phyloP scores from a whole-genome alignment of 805 yeast species.

The Saturnispora sekii region DNA sequence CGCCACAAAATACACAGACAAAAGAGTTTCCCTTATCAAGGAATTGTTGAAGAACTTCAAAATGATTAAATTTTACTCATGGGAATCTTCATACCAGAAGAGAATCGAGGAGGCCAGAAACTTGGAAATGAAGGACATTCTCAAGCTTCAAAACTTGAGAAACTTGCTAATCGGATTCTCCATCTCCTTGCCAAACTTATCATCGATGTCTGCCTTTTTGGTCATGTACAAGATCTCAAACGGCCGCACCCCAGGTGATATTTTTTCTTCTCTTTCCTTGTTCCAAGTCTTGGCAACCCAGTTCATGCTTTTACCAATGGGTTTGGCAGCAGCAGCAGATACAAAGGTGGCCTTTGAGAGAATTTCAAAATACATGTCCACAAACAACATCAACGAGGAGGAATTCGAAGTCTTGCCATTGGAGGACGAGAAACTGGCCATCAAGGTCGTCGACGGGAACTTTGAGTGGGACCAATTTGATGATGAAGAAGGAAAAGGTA shows the following conservation, averaged over 20 bases:
- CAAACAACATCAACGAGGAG: slow-evolving; percentile 30
- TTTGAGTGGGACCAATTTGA: slow-evolving; percentile 59
- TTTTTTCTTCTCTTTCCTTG: slow-evolving; percentile 61
- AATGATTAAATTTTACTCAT: slow-evolving; percentile 76
- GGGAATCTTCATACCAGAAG: slow-evolving; percentile 73
- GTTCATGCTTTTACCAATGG: slow-evolving; percentile 60
- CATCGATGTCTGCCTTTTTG: slow-evolving; percentile 54
- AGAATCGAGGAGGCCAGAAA: slow-evolving; percentile 46
- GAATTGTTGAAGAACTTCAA: slow-evolving; percentile 74
- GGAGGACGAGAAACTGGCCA: slow-evolving; percentile 28
- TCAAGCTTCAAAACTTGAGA: slow-evolving; percentile 54
- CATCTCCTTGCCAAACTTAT: slow-evolving; percentile 49
- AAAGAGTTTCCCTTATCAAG: slow-evolving; percentile 64
- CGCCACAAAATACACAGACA: slow-evolving; percentile 60
- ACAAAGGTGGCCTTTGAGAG: slow-evolving; percentile 52
- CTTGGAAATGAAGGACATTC: slow-evolving; percentile 51
- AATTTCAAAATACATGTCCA: slow-evolving; percentile 41
- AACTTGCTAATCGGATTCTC: slow-evolving; percentile 50
- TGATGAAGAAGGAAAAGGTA: slow-evolving; percentile 22
- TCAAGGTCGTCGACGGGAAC: slow-evolving; percentile 43
- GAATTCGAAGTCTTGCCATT: slow-evolving; percentile 17
- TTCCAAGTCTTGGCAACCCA: slow-evolving; percentile 54
- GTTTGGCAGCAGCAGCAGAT: slow-evolving; percentile 57
- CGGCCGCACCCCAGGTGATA: slow-evolving; percentile 42
- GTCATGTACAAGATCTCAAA: slow-evolving; percentile 29